Percentiles rank a stretch among this genome's conserved stretches.
phyloP scores from a whole-genome alignment of 257 asterid genomes.

The Fraxinus quadrangulata region DNA sequence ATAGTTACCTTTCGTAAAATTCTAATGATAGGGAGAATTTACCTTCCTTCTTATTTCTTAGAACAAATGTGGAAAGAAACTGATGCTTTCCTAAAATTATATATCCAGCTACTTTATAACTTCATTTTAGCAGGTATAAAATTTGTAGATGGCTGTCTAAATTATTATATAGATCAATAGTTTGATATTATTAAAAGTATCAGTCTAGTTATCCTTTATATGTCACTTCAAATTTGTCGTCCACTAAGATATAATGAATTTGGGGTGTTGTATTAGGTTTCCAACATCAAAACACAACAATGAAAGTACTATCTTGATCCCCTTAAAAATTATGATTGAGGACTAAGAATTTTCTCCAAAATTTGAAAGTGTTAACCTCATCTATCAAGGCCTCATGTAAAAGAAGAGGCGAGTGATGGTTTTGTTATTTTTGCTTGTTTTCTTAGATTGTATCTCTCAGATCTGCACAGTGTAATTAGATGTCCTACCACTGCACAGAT shows the following conservation, averaged over 20 bases:
- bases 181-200: neutral
- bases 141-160: too few relatives aligned
- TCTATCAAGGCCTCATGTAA: too few relatives aligned
- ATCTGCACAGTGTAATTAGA: neutral
- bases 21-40: neutral
- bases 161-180: too few relatives aligned
- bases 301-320: neutral
- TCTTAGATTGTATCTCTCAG: conserved; percentile 5
- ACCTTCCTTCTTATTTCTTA: too few relatives aligned
- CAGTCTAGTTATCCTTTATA: neutral
- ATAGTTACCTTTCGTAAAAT: neutral
- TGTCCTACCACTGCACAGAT: neutral
- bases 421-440: neutral
- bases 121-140: too few relatives aligned
- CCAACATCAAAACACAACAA: neutral
- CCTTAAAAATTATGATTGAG: too few relatives aligned
- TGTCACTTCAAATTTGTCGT: neutral
- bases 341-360: neutral
- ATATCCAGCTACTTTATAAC: too few relatives aligned
- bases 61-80: too few relatives aligned
- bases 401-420: too few relatives aligned
- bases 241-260: neutral
- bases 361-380: too few relatives aligned
- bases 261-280: neutral
- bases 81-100: too few relatives aligned